Evolutionary conservation across 257 asterid species (phyloP).

Genomic region (Jacaranda mimosifolia): DNA sequence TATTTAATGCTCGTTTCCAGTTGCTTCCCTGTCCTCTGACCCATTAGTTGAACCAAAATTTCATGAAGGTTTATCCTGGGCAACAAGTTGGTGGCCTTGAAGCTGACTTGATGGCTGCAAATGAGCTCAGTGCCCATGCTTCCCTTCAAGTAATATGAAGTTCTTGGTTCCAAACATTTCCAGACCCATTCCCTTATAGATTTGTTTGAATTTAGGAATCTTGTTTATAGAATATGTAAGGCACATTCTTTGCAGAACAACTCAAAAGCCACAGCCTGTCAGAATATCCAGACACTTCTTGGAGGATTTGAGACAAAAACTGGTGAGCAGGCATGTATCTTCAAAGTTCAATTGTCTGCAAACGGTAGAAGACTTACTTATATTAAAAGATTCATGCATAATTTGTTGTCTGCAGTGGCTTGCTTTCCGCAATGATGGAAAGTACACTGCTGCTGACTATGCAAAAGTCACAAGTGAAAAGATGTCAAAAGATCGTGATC

Average conservation of each 20-base stretch:
- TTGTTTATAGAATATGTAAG: slow-evolving; percentile 29
- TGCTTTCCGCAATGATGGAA: slow-evolving; percentile 90
- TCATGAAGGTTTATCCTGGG: slow-evolving; percentile 94
- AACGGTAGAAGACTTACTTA: not conserved
- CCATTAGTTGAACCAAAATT: slow-evolving; percentile 15
- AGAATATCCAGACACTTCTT: slow-evolving; percentile 77
- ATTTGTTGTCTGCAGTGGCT: slow-evolving; percentile 72
- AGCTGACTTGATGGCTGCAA: slow-evolving; percentile 95
- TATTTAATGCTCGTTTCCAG: slow-evolving; percentile 17
- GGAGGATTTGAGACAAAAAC: slow-evolving; percentile 97
- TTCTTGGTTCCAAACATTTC: slow-evolving; percentile 24
- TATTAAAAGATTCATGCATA: slow-evolving; percentile 5
- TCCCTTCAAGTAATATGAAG: slow-evolving; percentile 70
- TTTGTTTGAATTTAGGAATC: slow-evolving; percentile 4
- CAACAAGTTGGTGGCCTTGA: slow-evolving; percentile 88
- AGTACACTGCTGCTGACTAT: slow-evolving; percentile 88
- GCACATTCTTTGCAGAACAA: slow-evolving; percentile 57
- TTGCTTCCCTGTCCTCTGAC: slow-evolving; percentile 23
- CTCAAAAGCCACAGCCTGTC: slow-evolving; percentile 51
- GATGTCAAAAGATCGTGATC: slow-evolving; percentile 57
- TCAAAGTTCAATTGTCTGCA: slow-evolving; percentile 21
- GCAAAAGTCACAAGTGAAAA: slow-evolving; percentile 76
- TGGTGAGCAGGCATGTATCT: slow-evolving; percentile 82
- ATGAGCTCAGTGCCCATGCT: slow-evolving; percentile 90
- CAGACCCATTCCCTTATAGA: not conserved